Evolutionary conservation across 371 early-diverging fungal genomes (phyloP), one percentile per base, ranked within the genome.

Genomic region (Zychaea mexicana): DNA sequence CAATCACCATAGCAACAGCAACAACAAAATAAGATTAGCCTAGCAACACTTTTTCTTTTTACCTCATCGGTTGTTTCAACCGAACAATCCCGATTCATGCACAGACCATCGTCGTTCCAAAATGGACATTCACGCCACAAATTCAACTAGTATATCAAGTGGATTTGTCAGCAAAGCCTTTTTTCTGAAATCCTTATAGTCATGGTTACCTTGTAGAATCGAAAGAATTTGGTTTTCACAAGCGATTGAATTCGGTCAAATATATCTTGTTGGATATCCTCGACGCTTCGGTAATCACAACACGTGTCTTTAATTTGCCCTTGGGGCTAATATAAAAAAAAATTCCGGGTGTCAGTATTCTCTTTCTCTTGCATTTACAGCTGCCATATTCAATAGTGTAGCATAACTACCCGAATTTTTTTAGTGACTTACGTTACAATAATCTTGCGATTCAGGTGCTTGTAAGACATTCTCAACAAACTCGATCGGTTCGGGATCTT

Each of bases 81-180:
- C 2, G 92, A 85, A 71, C 98, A 98, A 69, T 94, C 95, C 42
- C 85, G 74, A 70, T 92, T 87, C 71, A 91, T 83, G 72, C 98
- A 98, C 39, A 91, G 76, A 10, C 86, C 88, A 58, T 93, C 88
- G 28, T 91, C 92, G 24, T 80, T 72, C 98, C 98, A 98, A 73
- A 96, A 96, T 8, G 91, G 92, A 70, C 98, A 98, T 28, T 91
- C 90, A 72, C 92, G 92, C 81, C 91, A 89, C 46, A 98, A 75
- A 70, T 97, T 90, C 28, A 96, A 85, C 92, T 95, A 75, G 21
- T 28, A 28, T 31, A 27, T 9, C 2, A 3, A 10, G 4, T 38
- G 8, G 12, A 32, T 64, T 46, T 57, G 33, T 24, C 42, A 39
- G 17, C 61, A 31, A 24, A 13, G 24, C 22, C 33, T 28, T 19